These are phyloP conservation scores for Trichoderma brevicompactum DNA, from an alignment of 2,329 filamentous ascomycete genomes.

Conservation along the genomic window DNA sequence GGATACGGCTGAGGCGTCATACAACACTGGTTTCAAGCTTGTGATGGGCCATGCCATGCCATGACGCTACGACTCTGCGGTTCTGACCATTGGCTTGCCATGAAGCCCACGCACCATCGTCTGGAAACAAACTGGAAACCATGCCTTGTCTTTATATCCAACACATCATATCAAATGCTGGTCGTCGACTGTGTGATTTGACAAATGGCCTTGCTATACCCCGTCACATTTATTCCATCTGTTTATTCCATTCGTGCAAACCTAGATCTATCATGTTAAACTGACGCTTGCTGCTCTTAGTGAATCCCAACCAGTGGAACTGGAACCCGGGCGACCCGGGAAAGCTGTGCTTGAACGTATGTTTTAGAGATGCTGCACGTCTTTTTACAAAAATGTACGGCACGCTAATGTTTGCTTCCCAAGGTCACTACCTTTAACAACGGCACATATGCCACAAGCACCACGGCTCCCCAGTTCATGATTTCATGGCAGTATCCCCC, in stretches of 20 bases:
- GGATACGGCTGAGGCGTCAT: neutral
- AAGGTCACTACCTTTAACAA: conserved; percentile 57
- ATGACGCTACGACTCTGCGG: neutral
- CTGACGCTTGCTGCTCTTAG: conserved; percentile 38
- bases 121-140: neutral
- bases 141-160: neutral
- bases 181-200: neutral
- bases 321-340: conserved; percentile 46
- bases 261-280: neutral
- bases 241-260: neutral
- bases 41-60: neutral
- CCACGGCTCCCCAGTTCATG: conserved; percentile 53
- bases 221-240: too few species aligned
- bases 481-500: conserved; percentile 58
- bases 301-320: conserved; percentile 62
- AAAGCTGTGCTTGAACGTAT: conserved; percentile 57
- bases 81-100: neutral
- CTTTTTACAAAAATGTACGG: neutral
- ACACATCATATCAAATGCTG: neutral
- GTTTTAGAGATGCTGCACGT: conserved; percentile 35
- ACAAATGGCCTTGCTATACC: neutral
- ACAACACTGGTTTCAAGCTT: neutral
- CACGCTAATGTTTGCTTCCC: neutral
- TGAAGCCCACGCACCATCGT: neutral
- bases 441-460: conserved; percentile 52